phyloP scores from a whole-genome alignment of 169 alveolate genomes.

The Plasmodium relictum region DNA sequence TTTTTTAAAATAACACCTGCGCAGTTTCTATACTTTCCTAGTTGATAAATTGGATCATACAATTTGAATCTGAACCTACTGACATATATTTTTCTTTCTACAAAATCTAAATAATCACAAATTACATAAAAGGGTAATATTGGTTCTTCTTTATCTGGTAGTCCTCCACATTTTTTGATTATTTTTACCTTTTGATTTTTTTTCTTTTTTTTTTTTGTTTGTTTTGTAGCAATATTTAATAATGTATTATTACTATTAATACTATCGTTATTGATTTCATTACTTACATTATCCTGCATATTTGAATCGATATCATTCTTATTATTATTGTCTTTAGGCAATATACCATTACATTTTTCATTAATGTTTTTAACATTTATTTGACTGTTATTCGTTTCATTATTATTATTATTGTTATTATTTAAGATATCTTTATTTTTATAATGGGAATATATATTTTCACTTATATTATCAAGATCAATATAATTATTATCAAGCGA shows the following conservation, averaged over 20 bases:
- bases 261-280: not conserved
- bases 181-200: constrained; percentile 12
- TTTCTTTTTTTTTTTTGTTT: constrained; percentile 8
- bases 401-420: not conserved
- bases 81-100: constrained; percentile 64
- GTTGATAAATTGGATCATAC: constrained; percentile 75
- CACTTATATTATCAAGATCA: not conserved
- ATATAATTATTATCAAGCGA: not conserved
- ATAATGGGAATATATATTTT: too few relatives aligned
- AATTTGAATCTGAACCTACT: constrained; percentile 57
- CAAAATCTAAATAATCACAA: constrained; percentile 71
- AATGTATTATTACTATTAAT: constrained; percentile 3
- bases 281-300: not conserved
- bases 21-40: constrained; percentile 75
- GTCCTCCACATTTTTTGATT: constrained; percentile 67
- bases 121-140: constrained; percentile 70
- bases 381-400: too few relatives aligned
- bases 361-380: not conserved
- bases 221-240: not conserved
- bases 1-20: constrained; percentile 65
- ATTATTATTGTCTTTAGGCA: not conserved
- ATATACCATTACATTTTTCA: not conserved
- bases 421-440: not conserved
- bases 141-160: constrained; percentile 58
- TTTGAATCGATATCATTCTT: not conserved